A percentile compares a stretch with the other conserved stretches of the same genome.
phyloP scores from a whole-genome alignment of 2,329 filamentous ascomycete genomes.

The Colletotrichum chrysophilum region DNA sequence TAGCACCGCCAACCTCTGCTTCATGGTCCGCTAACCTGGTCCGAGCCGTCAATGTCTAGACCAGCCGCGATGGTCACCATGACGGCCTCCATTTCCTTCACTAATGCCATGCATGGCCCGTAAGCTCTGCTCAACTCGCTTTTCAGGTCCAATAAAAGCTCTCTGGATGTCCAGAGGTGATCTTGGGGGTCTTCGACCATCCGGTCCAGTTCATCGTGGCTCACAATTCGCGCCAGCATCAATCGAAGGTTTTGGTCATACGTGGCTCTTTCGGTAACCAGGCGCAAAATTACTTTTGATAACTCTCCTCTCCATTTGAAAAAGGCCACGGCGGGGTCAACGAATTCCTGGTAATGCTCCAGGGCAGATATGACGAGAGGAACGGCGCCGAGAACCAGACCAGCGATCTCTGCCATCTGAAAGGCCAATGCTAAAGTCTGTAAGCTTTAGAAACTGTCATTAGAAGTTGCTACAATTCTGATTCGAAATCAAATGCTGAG shows the following conservation, averaged over 20 bases:
- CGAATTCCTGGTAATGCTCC: slow-evolving; percentile 18
- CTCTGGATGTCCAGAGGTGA: not conserved
- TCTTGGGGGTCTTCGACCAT: no score
- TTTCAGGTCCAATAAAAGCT: not conserved
- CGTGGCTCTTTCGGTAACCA: not conserved
- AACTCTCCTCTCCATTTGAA: not conserved
- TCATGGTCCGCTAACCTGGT: not conserved
- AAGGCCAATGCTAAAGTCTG: not conserved
- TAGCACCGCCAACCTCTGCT: not conserved
- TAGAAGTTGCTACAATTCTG: not conserved
- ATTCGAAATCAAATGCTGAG: not conserved
- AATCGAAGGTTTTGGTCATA: not conserved
- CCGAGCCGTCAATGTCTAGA: not conserved
- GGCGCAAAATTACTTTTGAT: not conserved
- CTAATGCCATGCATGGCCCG: not conserved
- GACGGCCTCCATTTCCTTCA: not conserved
- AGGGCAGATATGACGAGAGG: slow-evolving; percentile 24
- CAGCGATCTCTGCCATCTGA: slow-evolving; percentile 22
- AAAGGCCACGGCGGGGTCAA: not conserved
- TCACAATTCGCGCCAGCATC: not conserved
- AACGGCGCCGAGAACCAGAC: slow-evolving; percentile 26
- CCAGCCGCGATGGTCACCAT: not conserved
- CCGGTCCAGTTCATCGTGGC: no score
- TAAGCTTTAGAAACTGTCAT: not conserved
- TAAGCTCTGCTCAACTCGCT: not conserved